A percentile compares a stretch with the other conserved stretches of the same genome.
These are phyloP conservation scores for Pythium vanterpoolii DNA, from an alignment of 352 stramenopile genomes.

Conservation along the genomic window DNA sequence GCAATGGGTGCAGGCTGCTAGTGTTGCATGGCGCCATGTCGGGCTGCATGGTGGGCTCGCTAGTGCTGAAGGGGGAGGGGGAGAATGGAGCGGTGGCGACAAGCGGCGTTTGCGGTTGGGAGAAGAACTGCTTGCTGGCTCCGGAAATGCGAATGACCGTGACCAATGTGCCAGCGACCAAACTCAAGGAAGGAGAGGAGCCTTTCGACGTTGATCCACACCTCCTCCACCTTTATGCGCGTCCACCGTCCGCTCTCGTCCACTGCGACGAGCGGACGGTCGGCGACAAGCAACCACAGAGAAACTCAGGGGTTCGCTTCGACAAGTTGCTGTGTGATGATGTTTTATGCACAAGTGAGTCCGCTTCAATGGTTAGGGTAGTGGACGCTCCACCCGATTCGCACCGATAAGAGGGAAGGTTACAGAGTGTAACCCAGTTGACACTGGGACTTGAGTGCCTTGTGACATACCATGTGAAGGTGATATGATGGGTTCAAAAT, in stretches of 20 bases:
- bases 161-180: constrained; percentile 22
- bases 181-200: constrained; percentile 28
- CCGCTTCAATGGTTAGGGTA: constrained; percentile 17
- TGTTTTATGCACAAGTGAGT: constrained; percentile 7
- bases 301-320: not conserved
- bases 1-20: not conserved
- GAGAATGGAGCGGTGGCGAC: not conserved
- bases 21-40: not conserved
- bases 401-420: not conserved
- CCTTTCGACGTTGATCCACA: constrained; percentile 33
- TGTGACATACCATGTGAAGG: constrained; percentile 1
- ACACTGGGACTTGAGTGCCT: not conserved
- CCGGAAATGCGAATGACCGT: constrained; percentile 15
- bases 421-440: not conserved
- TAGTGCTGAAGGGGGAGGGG: not conserved
- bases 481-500: constrained; percentile 10
- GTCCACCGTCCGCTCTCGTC: constrained; percentile 17
- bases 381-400: not conserved
- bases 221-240: constrained; percentile 13
- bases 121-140: constrained; percentile 5
- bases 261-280: not conserved
- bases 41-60: constrained; percentile 1
- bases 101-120: constrained; percentile 4
- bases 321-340: constrained; percentile 15
- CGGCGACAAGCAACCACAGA: not conserved